Evolutionary conservation across 106 monocot genomes (phyloP), one percentile per base, ranked within the genome.

Genomic region (Acorus calamus): DNA sequence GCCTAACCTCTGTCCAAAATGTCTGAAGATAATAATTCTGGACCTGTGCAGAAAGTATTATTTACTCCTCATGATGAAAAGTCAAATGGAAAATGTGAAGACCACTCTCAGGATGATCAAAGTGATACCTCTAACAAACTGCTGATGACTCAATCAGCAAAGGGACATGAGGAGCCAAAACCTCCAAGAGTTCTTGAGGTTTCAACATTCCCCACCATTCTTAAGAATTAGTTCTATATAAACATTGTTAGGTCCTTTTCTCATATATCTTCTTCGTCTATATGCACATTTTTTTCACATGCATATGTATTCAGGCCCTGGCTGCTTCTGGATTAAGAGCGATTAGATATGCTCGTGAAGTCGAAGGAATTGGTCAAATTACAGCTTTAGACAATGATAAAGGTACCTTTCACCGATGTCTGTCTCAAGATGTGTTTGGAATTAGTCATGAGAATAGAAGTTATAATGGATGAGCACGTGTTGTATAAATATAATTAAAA

Each of bases 281-380:
- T n/a, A n/a, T 57, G 48, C 14, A 41, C 12, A 3, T 55, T 46
- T 57, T n/a, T 52, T 44, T 43, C 7, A 62, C 62, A 57, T 68
- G 60, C 52, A 46, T 74, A 62, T 71, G 56, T n/a, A n/a, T n/a
- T n/a, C 67, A 94, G 93, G 86, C 93, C 70, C 81, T 94, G 70
- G 89, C 89, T 65, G 93, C 93, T 65, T 89, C 93, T 81, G 93
- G 93, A 56, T 77, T 94, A 64, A 83, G 93, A 81, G 73, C 93
- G 64, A 49, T 94, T 11, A 83, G 93, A 11, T 94, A 94, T 86
- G 93, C 86, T 5, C 77, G 76, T 8, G 93, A 94, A 79, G 73
- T 94, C 48, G 93, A 86, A 58, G 89, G 79, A 10, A 68, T 94
- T 73, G 83, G 72, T 48, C 74, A 81, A 41, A 75, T 94, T 57